Conservation (phyloP, 331 rosid genomes). For the Quercus phellos region DNA sequence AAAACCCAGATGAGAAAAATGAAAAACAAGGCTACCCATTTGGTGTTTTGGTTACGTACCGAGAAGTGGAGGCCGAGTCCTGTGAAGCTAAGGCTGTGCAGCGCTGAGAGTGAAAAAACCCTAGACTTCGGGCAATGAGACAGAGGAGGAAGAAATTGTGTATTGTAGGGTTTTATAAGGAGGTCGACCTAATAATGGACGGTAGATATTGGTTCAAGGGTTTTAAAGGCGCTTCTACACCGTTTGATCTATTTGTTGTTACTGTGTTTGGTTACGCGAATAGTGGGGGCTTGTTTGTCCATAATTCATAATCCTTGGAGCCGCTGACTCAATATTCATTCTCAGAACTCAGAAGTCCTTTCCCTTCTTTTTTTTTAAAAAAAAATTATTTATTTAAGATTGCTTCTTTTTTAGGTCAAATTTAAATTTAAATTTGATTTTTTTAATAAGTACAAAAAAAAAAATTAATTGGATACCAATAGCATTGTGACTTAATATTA, state of each 20-base stretch:
- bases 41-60: not conserved
- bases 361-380: no score
- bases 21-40: not conserved
- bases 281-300: not conserved
- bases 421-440: no score
- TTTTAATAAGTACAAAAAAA: no score
- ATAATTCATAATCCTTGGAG: no score
- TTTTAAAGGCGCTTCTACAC: not conserved
- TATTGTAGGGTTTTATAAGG: not conserved
- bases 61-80: not conserved
- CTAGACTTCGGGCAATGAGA: not conserved
- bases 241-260: not conserved
- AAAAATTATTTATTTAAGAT: no score
- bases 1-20: not conserved
- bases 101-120: not conserved
- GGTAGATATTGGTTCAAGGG: constrained; percentile 9
- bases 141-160: not conserved
- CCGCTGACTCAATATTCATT: no score
- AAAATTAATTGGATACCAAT: no score
- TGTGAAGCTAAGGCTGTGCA: not conserved
- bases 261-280: not conserved
- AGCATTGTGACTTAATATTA: no score
- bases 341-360: no score
- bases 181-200: constrained; percentile 15
- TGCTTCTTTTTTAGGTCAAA: no score